Evolutionary conservation across 1,139 yeast genomes (phyloP), one percentile per base, ranked within the genome.

Genomic region (Protomyces inouyei): DNA sequence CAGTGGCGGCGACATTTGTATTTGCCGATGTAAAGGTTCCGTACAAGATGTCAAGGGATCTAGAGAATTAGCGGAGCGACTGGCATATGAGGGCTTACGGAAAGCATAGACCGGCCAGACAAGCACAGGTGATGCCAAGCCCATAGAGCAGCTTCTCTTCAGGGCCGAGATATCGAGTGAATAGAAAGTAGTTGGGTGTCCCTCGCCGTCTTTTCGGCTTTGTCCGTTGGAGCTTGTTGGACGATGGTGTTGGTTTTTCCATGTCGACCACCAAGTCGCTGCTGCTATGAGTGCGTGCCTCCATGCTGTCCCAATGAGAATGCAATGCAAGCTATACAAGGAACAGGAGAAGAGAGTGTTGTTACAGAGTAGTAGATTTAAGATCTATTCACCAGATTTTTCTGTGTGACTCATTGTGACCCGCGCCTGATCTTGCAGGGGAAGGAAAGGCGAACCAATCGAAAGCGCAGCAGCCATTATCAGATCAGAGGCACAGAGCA

Each of bases 51-150:
- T 60, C 64, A 5, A 60, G 59, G 43, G 53, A 35, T 3, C 32
- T 28, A 6, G 32, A 28, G 32, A 28, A 6, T 28, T 4, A 28
- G 32, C 32, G 32, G 32, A 28, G 8, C 8, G 8, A 28, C 32
- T 28, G 32, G 32, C 32, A 4, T 28, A 28, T 28, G 32, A 28
- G 32, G 32, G 32, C 32, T 28, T 28, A 28, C 32, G 64, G 64
- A 37, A 60, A 60, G 18, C 57, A 57, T n/a, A 60, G 51, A 23
- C 64, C 64, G n/a, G 64, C 64, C 35, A 60, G 64, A 18, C 54
- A n/a, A 3, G 64, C 64, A 14, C 46, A 52, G 18, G 38, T 48
- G 6, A 43, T 60, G n/a, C 64, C 64, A 3, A 40, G 37, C 8
- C 51, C 59, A 12, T 60, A 60, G n/a, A 60, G 43, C 23, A 48